Evolutionary conservation across 192 early-diverging fungal species (phyloP), one percentile per base, ranked within the genome.

Genomic region (Mortierella alpina): DNA sequence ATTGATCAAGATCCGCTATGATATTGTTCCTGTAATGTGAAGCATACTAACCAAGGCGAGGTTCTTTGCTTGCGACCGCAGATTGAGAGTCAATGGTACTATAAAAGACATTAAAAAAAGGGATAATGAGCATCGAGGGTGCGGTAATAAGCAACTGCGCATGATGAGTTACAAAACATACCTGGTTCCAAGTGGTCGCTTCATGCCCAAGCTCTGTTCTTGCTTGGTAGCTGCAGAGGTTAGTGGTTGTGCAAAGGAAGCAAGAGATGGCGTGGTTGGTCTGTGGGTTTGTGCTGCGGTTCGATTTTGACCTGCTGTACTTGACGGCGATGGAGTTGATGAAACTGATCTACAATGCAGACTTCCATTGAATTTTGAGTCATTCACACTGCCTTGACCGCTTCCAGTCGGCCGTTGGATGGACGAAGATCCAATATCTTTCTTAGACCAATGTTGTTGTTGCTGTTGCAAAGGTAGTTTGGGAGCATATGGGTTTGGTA

Each of bases 111-210:
- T 68, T 22, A n/a, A 58, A 49, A 46, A 3, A 68, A 3, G 20
- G 22, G 20, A 1, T 8, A 4, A 39, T 65, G 18, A 53, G 22
- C 22, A 47, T 67, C 65, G 15, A 18, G 8, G 15, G 4, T 6
- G 20, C 10, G 17, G 39, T 11, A 20, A 18, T 40, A 12, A 46
- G 15, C 20, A 68, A 40, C 15, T 7, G 5, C 5, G 4, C 14
- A 15, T 40, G 42, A 46, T 13, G 42, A 17, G 46, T 2, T 50
- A 52, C 10, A n/a, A 5, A 13, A 22, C 59, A 2, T 66, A 74
- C 72, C 63, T 50, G 5, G 15, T 55, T 17, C 18, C 60, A 2
- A 75, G 46, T 2, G 73, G 73, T 11, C 73, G 58, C 42, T 75
- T 75, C 20, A 75, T n/a, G 4, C 73, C 73, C 4, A n/a, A 8